These are phyloP conservation scores for Phytopythium chamaehyphon DNA, from an alignment of 352 stramenopile genomes.

Conservation along the genomic window DNA sequence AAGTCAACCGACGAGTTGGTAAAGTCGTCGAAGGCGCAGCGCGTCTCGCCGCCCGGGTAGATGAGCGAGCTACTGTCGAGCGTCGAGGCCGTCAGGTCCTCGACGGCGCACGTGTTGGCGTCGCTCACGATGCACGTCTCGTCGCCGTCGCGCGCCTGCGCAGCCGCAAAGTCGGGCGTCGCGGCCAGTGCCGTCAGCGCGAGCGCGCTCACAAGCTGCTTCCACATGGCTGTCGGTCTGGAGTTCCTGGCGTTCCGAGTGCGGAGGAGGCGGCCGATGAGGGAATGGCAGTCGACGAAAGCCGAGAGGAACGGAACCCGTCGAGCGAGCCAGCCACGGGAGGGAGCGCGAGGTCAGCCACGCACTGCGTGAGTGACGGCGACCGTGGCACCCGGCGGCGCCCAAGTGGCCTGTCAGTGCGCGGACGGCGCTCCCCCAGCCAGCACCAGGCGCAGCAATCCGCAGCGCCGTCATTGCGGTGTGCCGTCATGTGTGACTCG, in stretches of 20 bases:
- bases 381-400: no score
- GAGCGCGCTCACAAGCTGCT: background rate
- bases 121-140: conserved; percentile 50
- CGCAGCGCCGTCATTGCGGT: no score
- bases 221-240: background rate
- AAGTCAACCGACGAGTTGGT: conserved; percentile 32
- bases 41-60: conserved; percentile 47
- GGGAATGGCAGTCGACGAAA: background rate
- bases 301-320: no score
- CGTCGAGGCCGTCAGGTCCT: conserved; percentile 39
- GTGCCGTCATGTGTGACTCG: no score
- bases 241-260: background rate
- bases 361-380: no score
- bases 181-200: conserved; percentile 3
- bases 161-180: background rate
- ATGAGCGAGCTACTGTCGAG: conserved; percentile 51
- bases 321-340: no score
- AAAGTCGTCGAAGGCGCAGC: conserved; percentile 59
- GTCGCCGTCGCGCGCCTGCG: conserved; percentile 39
- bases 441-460: no score
- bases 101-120: conserved; percentile 41
- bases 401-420: no score
- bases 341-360: no score
- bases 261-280: background rate
- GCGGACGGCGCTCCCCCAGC: no score